Evolutionary conservation across 139 green algal genomes (phyloP), one percentile per base, ranked within the genome.

Genomic region (Volvox reticuliferus): DNA sequence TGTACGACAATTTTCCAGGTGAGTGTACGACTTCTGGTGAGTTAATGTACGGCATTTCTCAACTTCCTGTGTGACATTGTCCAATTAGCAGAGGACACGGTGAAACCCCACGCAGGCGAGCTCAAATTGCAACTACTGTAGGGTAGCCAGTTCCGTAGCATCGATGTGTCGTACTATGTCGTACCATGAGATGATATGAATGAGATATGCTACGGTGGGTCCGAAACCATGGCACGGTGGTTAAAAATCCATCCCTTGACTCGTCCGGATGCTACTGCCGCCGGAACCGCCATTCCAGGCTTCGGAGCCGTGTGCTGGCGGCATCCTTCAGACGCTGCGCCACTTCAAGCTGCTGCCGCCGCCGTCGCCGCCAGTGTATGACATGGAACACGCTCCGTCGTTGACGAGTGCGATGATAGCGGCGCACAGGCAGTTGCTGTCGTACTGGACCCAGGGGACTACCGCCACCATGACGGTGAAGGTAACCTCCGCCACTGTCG

Each of bases 321-420:
- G 97, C 82, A 99, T 99, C 67, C 62, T 98, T 26, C 90, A 99
- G 91, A 95, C 96, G 0, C 93, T 99, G 67, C 30, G 94, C 5
- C 92, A 97, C 87, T 99, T 98, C 91, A 89, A 91, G 50, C 91
- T 68, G 61, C 50, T 95, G 20, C 32, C 63, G 69, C 37, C 85
- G 71, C 65, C 71, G 32, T 0, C 20, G 61, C 26, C 67, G n/a
- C 22, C 37, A 21, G 13, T 37, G 2, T 5, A 24, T 62, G 69
- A 35, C 6, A 37, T 5, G 36, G 32, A 28, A 33, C 30, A 16
- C 65, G 33, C 1, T 12, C 30, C 6, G 1, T 55, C 75, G 32
- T 35, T 19, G 17, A 55, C 17, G 9, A 61, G 75, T 2, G 14
- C 50, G 0, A 19, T 81, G 33, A 30, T 24, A 17, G 75, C 30